phyloP scores from a whole-genome alignment of 768 basidiomycete genomes.

The Cystofilobasidium bisporidii region DNA sequence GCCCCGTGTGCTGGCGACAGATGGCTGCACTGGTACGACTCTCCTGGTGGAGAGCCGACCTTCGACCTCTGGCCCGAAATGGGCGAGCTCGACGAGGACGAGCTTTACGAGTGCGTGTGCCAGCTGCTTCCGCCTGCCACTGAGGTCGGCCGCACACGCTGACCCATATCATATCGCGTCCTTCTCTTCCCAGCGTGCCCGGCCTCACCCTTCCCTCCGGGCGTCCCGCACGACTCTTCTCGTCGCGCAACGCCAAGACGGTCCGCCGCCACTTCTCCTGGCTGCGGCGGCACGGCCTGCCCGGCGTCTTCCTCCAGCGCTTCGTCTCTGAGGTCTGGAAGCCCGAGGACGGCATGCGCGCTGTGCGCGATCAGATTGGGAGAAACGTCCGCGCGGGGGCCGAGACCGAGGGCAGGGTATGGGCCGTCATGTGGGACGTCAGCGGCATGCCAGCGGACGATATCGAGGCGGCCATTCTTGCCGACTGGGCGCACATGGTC shows the following conservation, averaged over 20 bases:
- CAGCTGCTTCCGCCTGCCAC: background rate
- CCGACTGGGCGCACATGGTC: slow-evolving; percentile 62
- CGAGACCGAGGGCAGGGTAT: slow-evolving; percentile 69
- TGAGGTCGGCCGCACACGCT: background rate
- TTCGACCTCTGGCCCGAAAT: slow-evolving; percentile 69
- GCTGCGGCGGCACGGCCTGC: slow-evolving; percentile 74
- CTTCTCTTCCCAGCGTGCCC: slow-evolving; percentile 53
- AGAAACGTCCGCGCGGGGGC: slow-evolving; percentile 64
- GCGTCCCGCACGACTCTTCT: slow-evolving; percentile 61
- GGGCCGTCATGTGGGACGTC: slow-evolving; percentile 81
- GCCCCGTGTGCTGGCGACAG: background rate
- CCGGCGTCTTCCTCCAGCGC: slow-evolving; percentile 72
- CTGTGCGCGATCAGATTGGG: slow-evolving; percentile 63
- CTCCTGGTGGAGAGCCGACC: slow-evolving; percentile 58
- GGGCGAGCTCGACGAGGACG: slow-evolving; percentile 10
- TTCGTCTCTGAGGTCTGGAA: slow-evolving; percentile 43
- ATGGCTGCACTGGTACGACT: slow-evolving; percentile 72
- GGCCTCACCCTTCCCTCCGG: slow-evolving; percentile 55
- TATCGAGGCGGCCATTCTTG: slow-evolving; percentile 56
- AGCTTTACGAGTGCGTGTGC: slow-evolving; percentile 22
- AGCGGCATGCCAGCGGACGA: slow-evolving; percentile 63
- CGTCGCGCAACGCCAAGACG: slow-evolving; percentile 64
- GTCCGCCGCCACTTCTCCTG: slow-evolving; percentile 64
- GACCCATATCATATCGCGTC: slow-evolving; percentile 37
- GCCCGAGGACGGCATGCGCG: slow-evolving; percentile 45